Percentiles rank a stretch among this genome's conserved stretches.
These are phyloP conservation scores for Fraxinus ornus DNA, from an alignment of 305 asterid genomes.

Conservation along the genomic window DNA sequence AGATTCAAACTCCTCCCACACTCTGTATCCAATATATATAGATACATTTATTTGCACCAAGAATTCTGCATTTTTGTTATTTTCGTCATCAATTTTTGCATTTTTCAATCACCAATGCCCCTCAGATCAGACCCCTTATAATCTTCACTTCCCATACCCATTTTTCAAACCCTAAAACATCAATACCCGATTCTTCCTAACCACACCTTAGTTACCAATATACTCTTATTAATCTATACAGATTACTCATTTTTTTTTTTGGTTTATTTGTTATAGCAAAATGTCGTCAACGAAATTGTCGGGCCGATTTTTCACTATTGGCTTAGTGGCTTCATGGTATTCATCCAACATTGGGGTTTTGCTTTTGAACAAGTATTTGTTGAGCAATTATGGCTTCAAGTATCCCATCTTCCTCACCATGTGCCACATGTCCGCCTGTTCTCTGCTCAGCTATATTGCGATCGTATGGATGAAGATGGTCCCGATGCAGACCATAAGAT, in stretches of 20 bases:
- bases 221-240: neutral
- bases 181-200: conserved; percentile 13
- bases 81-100: conserved; percentile 23
- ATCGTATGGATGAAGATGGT: conserved; percentile 77
- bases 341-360: conserved; percentile 78
- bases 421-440: conserved; percentile 73
- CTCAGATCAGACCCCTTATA: conserved; percentile 11
- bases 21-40: neutral
- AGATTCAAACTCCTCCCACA: neutral
- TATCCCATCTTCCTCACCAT: conserved; percentile 76
- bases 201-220: neutral
- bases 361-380: conserved; percentile 63
- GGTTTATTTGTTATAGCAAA: conserved; percentile 1
- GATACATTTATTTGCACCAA: neutral
- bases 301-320: conserved; percentile 61
- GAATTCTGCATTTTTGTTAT: neutral
- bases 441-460: conserved; percentile 65
- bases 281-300: conserved; percentile 51
- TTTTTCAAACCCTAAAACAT: conserved; percentile 25
- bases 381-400: conserved; percentile 73
- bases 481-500: conserved; percentile 73
- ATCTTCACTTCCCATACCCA: conserved; percentile 22
- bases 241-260: neutral
- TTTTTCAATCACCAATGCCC: conserved; percentile 25
- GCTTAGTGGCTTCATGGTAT: conserved; percentile 70